These are phyloP conservation scores for Exserohilum rostratum DNA, from an alignment of 2,329 filamentous ascomycete genomes.

Conservation along the genomic window DNA sequence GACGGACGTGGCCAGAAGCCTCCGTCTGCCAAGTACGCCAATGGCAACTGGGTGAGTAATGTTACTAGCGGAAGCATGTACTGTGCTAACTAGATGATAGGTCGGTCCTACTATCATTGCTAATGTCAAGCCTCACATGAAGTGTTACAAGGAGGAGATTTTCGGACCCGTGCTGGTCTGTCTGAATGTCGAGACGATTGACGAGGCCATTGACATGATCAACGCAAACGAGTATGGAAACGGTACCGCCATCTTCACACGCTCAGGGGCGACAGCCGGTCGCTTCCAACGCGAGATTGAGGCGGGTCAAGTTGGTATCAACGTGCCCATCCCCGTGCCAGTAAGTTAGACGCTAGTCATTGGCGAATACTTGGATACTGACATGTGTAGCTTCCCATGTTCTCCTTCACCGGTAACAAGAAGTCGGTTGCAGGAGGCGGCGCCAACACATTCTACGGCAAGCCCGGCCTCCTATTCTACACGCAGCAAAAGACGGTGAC, in stretches of 20 bases:
- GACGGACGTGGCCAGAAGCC: constrained; percentile 79
- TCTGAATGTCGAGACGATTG: constrained; percentile 76
- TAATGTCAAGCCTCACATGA: constrained; percentile 80
- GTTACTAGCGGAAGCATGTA: background rate
- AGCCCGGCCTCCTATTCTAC: constrained; percentile 90
- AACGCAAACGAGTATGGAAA: constrained; percentile 88
- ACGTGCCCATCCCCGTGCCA: constrained; percentile 75
- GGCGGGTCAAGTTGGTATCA: constrained; percentile 85
- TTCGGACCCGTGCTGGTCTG: constrained; percentile 85
- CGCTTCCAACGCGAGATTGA: constrained; percentile 81
- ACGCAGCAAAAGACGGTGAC: constrained; percentile 97
- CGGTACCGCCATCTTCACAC: constrained; percentile 83
- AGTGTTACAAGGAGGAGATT: constrained; percentile 84
- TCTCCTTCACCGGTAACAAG: constrained; percentile 73
- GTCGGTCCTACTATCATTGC: constrained; percentile 82
- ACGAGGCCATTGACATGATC: constrained; percentile 81
- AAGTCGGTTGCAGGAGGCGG: constrained; percentile 90
- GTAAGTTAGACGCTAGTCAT: constrained; percentile 27
- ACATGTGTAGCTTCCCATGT: constrained; percentile 59
- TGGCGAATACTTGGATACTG: constrained; percentile 4
- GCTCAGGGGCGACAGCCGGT: constrained; percentile 76
- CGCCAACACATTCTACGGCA: constrained; percentile 92
- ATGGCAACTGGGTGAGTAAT: constrained; percentile 73
- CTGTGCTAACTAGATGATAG: constrained; percentile 48
- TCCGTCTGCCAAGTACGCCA: constrained; percentile 74